A percentile compares a stretch with the other conserved stretches of the same genome.
These are phyloP conservation scores for Choiromyces venosus DNA, from an alignment of 495 filamentous ascomycete genomes.

Conservation along the genomic window DNA sequence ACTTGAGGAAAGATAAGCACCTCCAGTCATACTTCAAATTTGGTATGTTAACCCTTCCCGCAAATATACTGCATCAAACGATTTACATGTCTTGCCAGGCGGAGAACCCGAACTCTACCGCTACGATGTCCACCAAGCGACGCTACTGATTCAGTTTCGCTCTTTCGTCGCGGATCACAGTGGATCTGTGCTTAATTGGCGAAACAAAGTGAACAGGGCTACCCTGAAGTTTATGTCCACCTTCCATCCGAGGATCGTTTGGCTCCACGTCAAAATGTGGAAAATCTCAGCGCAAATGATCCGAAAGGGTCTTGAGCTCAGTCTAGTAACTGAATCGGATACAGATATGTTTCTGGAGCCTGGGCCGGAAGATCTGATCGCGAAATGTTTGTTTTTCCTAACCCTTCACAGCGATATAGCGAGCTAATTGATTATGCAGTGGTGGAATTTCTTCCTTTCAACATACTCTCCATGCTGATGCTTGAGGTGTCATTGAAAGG, in stretches of 20 bases:
- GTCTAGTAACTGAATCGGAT: background rate
- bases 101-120: background rate
- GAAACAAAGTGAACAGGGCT: background rate
- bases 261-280: conserved; percentile 11
- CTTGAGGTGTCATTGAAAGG: conserved; percentile 13
- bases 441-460: background rate
- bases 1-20: background rate
- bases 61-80: background rate
- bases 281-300: background rate
- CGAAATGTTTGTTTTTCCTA: conserved; percentile 4
- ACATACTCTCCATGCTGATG: background rate
- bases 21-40: conserved; percentile 9
- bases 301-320: background rate
- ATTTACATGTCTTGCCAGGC: background rate
- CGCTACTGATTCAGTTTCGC: background rate
- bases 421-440: background rate
- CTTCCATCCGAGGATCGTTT: conserved; percentile 6
- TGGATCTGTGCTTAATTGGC: background rate
- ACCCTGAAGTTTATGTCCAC: background rate
- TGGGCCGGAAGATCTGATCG: conserved; percentile 15
- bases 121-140: background rate
- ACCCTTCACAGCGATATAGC: background rate
- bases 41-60: background rate
- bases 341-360: background rate
- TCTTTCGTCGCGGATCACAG: background rate